Evolutionary conservation across 768 basidiomycete species (phyloP).

Genomic region (Tephrocybe sp.): DNA sequence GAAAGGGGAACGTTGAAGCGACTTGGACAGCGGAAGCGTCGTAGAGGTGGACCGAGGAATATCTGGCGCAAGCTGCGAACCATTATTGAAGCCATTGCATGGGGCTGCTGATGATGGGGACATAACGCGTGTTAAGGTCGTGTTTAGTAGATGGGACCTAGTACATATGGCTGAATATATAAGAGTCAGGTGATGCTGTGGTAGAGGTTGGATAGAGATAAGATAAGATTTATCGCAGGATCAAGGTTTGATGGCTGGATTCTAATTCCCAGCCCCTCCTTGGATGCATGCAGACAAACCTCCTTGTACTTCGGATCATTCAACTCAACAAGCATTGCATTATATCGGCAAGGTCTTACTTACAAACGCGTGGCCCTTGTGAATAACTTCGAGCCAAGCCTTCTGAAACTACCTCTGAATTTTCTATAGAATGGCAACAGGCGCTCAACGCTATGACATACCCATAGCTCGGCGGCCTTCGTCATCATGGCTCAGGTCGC

Average conservation of each 20-base stretch:
- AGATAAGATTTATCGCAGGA: too few species aligned
- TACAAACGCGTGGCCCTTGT: not conserved
- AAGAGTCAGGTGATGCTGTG: too few species aligned
- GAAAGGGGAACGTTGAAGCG: constrained; percentile 24
- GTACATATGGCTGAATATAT: too few species aligned
- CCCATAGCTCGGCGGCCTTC: constrained; percentile 56
- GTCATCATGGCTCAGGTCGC: constrained; percentile 49
- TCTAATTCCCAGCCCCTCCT: too few species aligned
- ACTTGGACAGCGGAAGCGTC: too few species aligned
- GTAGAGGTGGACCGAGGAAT: too few species aligned
- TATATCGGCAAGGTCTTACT: too few species aligned
- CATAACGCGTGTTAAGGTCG: not conserved
- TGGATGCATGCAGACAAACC: not conserved
- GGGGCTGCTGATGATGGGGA: not conserved
- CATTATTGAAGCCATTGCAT: not conserved
- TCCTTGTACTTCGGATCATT: not conserved
- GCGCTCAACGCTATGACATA: constrained; percentile 36
- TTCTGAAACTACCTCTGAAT: not conserved
- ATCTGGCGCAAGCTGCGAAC: too few species aligned
- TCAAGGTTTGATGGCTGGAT: too few species aligned
- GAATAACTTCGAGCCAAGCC: not conserved
- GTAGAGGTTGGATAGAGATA: too few species aligned
- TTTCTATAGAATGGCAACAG: constrained; percentile 19
- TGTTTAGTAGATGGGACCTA: not conserved
- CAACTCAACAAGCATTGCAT: too few species aligned